Percentiles rank a stretch among this genome's conserved stretches.
phyloP scores from a whole-genome alignment of 164 flowering plant genomes.

The Nelumbo lutea region DNA sequence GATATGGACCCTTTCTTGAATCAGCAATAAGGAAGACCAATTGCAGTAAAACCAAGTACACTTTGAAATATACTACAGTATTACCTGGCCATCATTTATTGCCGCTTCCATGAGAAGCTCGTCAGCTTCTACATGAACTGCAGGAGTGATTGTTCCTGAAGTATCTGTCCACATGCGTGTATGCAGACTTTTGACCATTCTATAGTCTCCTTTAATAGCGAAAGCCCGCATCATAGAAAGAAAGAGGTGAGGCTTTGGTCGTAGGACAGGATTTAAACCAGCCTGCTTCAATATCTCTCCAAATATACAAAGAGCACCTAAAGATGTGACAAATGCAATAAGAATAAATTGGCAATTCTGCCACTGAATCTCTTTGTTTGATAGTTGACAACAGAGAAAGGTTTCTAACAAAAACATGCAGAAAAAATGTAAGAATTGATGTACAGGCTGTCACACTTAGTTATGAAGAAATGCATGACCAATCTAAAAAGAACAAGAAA shows the following conservation, averaged over 20 bases:
- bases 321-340: not conserved
- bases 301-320: constrained; percentile 67
- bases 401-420: too few relatives aligned
- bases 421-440: too few relatives aligned
- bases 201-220: constrained; percentile 52
- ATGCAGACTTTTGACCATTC: constrained; percentile 43
- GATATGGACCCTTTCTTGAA: not conserved
- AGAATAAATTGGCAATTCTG: not conserved
- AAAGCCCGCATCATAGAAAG: constrained; percentile 71
- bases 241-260: constrained; percentile 74
- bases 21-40: not conserved
- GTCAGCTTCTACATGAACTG: constrained; percentile 60
- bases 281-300: constrained; percentile 59
- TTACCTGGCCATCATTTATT: constrained; percentile 58
- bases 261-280: constrained; percentile 29
- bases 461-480: too few relatives aligned
- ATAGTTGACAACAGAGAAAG: too few relatives aligned
- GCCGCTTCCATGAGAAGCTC: constrained; percentile 84
- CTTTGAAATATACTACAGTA: not conserved
- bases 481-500: too few relatives aligned
- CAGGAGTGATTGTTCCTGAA: constrained; percentile 43
- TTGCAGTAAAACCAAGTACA: not conserved
- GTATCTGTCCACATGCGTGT: constrained; percentile 60
- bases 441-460: too few relatives aligned
- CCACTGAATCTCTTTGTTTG: too few relatives aligned